A percentile compares a stretch with the other conserved stretches of the same genome.
Evolutionary conservation across 257 asterid species (phyloP).

Genomic region (Solanum ahanhuiri): DNA sequence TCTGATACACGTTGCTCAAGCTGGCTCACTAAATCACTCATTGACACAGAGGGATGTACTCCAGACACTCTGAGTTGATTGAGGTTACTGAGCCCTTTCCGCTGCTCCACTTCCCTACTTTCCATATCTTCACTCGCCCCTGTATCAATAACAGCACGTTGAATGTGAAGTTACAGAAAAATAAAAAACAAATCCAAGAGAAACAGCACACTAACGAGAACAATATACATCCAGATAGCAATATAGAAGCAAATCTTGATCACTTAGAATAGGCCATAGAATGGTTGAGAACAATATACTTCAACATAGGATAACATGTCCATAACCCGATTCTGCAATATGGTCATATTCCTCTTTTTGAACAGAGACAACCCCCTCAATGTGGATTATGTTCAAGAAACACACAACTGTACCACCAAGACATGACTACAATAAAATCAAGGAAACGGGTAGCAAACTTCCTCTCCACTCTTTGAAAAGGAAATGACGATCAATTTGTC

Average conservation of each 20-base stretch:
- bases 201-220: not conserved
- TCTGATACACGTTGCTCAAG: slow-evolving; percentile 69
- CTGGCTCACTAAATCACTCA: slow-evolving; percentile 80
- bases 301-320: not conserved
- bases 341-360: not conserved
- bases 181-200: too few relatives aligned
- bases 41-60: slow-evolving; percentile 64
- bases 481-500: not conserved
- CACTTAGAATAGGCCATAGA: not conserved
- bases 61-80: slow-evolving; percentile 77
- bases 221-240: not conserved
- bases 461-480: not conserved
- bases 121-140: slow-evolving; percentile 33
- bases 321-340: not conserved
- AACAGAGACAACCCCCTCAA: not conserved
- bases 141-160: slow-evolving; percentile 30
- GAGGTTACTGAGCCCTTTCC: slow-evolving; percentile 58
- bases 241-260: not conserved
- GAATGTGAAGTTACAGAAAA: not conserved
- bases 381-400: not conserved
- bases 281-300: not conserved
- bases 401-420: not conserved
- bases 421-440: not conserved
- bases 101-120: slow-evolving; percentile 39
- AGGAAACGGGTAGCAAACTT: not conserved